phyloP scores from a whole-genome alignment of 2,329 filamentous ascomycete species.

The Talaromyces sp. region DNA sequence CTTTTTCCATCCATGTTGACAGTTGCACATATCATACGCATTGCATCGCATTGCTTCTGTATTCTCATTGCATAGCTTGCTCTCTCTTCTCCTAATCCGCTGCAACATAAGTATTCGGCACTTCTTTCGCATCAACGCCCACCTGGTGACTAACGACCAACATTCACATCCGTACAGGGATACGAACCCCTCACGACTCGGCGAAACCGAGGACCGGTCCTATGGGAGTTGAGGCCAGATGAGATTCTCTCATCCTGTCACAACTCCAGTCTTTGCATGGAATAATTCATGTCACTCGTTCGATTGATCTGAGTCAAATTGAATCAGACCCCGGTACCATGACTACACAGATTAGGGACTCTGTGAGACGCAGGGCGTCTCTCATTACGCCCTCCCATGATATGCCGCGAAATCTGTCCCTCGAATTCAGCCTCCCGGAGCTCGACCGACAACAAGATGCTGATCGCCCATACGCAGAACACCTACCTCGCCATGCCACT shows the following conservation, averaged over 20 bases:
- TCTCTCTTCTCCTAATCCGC: background rate
- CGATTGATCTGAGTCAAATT: background rate
- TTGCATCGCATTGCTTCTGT: background rate
- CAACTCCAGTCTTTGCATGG: background rate
- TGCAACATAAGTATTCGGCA: background rate
- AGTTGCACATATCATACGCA: background rate
- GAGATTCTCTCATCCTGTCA: slow-evolving; percentile 7
- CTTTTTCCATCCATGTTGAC: background rate
- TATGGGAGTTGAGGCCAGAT: background rate
- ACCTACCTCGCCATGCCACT: slow-evolving; percentile 2
- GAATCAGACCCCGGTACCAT: background rate
- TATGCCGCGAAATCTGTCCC: slow-evolving; percentile 15
- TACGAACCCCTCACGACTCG: background rate
- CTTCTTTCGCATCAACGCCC: background rate
- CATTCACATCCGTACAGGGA: background rate
- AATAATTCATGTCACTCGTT: background rate
- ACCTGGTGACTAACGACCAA: background rate
- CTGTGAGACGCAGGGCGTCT: slow-evolving; percentile 16
- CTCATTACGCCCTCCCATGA: slow-evolving; percentile 11
- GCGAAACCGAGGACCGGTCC: background rate
- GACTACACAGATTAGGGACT: slow-evolving; percentile 10
- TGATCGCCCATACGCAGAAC: background rate
- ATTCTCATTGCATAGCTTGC: background rate
- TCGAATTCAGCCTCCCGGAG: slow-evolving; percentile 13
- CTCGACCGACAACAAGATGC: slow-evolving; percentile 9